phyloP scores from a whole-genome alignment of 2,329 filamentous ascomycete genomes.

The Ascochyta viciae-villosae region DNA sequence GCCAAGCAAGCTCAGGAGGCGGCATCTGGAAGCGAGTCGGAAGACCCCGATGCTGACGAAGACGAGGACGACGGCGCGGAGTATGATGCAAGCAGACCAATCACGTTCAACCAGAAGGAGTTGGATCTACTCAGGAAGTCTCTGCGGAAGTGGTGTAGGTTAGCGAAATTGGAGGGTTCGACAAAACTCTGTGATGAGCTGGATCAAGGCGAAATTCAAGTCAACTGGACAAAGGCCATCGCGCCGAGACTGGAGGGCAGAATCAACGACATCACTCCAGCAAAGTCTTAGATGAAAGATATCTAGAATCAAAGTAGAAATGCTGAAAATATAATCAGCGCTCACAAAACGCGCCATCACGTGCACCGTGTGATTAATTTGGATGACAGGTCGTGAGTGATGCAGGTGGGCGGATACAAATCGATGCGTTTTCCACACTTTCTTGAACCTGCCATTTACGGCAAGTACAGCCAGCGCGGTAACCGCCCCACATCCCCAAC shows the following conservation, averaged over 20 bases:
- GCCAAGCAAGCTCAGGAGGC: slow-evolving; percentile 17
- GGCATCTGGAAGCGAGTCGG: slow-evolving; percentile 28
- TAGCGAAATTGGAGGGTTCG: slow-evolving; percentile 66
- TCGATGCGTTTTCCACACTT: slow-evolving; percentile 4
- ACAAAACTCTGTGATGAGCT: slow-evolving; percentile 61
- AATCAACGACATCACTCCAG: slow-evolving; percentile 56
- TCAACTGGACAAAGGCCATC: slow-evolving; percentile 81
- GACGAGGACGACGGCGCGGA: slow-evolving; percentile 50
- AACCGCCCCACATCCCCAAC: slow-evolving; percentile 1
- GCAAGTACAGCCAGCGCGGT: neutral
- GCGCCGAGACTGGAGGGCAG: slow-evolving; percentile 79
- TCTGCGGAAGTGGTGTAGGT: slow-evolving; percentile 74
- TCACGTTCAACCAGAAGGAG: slow-evolving; percentile 44
- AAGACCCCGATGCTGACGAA: slow-evolving; percentile 47
- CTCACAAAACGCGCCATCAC: slow-evolving; percentile 9
- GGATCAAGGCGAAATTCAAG: slow-evolving; percentile 65
- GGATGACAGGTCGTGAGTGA: slow-evolving; percentile 2
- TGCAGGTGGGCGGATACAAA: slow-evolving; percentile 13
- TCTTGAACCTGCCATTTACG: slow-evolving; percentile 4
- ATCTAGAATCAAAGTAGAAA: neutral
- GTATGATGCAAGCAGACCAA: slow-evolving; percentile 56
- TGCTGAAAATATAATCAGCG: neutral
- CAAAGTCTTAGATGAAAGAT: neutral
- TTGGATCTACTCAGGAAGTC: slow-evolving; percentile 72
- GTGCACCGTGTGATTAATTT: neutral